These are phyloP conservation scores for Jamesozyma lodderae DNA, from an alignment of 805 yeast genomes.

Conservation along the genomic window DNA sequence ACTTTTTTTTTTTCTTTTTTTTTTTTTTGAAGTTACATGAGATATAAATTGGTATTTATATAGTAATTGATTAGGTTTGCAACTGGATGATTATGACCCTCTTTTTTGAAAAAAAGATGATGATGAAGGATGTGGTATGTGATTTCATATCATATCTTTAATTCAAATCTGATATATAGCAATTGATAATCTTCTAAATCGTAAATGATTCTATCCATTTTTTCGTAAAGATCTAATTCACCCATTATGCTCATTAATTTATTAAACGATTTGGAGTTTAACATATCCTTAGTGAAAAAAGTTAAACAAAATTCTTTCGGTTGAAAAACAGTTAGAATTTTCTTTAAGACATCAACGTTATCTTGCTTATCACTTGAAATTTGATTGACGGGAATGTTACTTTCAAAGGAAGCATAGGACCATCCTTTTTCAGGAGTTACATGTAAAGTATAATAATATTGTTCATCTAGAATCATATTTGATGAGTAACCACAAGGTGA, in stretches of 20 bases:
- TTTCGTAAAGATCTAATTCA: constrained; percentile 36
- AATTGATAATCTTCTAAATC: constrained; percentile 68
- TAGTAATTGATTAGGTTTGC: too few relatives aligned
- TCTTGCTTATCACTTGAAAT: constrained; percentile 31
- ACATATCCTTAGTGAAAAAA: constrained; percentile 32
- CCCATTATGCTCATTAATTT: constrained; percentile 28
- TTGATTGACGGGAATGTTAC: constrained; percentile 54
- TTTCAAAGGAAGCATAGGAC: constrained; percentile 94
- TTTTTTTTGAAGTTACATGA: too few relatives aligned
- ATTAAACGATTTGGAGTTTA: constrained; percentile 27
- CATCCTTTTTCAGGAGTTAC: constrained; percentile 91
- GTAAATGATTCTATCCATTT: constrained; percentile 59
- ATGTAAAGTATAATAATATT: constrained; percentile 75
- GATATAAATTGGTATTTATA: too few relatives aligned
- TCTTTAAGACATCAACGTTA: constrained; percentile 47
- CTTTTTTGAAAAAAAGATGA: too few relatives aligned
- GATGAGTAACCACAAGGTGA: constrained; percentile 94
- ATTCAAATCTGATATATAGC: constrained; percentile 52
- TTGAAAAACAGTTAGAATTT: constrained; percentile 53
- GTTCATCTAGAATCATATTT: constrained; percentile 58
- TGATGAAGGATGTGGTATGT: too few relatives aligned
- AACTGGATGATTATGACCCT: too few relatives aligned
- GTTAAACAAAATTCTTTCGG: constrained; percentile 71
- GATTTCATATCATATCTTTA: neutral
- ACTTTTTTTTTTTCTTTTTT: too few relatives aligned